phyloP scores from a whole-genome alignment of 345 rosid species.

The Eucalyptus melliodora region DNA sequence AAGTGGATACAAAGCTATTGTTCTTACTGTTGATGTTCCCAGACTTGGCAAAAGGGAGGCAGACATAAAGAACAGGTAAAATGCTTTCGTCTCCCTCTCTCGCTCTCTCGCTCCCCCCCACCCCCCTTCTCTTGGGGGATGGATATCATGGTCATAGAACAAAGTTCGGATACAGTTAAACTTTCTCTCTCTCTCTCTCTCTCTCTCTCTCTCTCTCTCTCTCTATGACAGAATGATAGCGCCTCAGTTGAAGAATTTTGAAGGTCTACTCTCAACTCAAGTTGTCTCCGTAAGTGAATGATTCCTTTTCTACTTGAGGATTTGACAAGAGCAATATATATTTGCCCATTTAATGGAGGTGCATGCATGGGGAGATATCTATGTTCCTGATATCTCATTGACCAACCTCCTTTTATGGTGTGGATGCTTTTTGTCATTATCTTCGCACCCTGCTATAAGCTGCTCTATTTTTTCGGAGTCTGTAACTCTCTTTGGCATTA shows the following conservation, averaged over 20 bases:
- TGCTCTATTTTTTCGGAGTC: neutral
- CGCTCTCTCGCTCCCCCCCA: neutral
- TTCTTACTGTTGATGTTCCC: slow-evolving; percentile 76
- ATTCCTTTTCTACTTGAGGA: neutral
- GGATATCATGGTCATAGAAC: neutral
- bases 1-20: slow-evolving; percentile 70
- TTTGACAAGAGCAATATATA: neutral
- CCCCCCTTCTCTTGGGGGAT: neutral
- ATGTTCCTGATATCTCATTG: neutral
- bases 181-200: neutral
- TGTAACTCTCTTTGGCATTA: neutral
- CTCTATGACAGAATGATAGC: slow-evolving; percentile 42
- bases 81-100: neutral
- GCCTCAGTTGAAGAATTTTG: slow-evolving; percentile 56
- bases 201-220: neutral
- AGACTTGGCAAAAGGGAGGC: slow-evolving; percentile 78
- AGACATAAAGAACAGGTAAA: slow-evolving; percentile 75
- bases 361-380: neutral
- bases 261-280: slow-evolving; percentile 50
- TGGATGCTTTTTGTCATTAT: neutral
- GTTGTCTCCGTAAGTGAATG: slow-evolving; percentile 33
- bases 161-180: neutral
- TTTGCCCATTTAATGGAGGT: neutral
- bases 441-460: neutral
- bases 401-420: neutral